Evolutionary conservation across 257 asterid genomes (phyloP).

Genomic region (Fraxinus anomala): DNA sequence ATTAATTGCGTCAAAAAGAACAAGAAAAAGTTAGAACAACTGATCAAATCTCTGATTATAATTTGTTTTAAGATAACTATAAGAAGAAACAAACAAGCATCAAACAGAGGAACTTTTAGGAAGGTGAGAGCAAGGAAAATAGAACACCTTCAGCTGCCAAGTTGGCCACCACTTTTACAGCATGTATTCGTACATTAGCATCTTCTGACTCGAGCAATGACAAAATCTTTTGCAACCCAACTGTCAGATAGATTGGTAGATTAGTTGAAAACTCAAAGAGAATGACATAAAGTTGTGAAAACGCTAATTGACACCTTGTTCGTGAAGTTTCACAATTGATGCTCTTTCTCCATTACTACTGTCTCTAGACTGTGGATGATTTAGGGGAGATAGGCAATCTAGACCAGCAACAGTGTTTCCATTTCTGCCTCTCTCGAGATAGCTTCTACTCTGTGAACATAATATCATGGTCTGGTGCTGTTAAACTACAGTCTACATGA

Average conservation of each 20-base stretch:
- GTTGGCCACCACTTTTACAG: conserved; percentile 98
- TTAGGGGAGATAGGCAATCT: conserved; percentile 61
- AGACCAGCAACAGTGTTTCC: conserved; percentile 58
- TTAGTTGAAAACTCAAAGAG: conserved; percentile 27
- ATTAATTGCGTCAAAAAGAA: conserved; percentile 7
- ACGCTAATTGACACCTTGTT: conserved; percentile 70
- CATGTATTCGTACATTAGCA: conserved; percentile 89
- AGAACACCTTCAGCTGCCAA: conserved; percentile 96
- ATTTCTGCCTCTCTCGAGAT: conserved; percentile 58
- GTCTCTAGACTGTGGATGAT: conserved; percentile 62
- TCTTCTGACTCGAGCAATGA: conserved; percentile 94
- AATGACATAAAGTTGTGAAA: conserved; percentile 14
- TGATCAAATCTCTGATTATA: conserved; percentile 7
- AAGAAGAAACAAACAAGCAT: conserved; percentile 7
- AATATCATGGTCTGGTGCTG: conserved; percentile 17
- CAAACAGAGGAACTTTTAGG: conserved; percentile 13
- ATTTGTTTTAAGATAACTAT: not conserved
- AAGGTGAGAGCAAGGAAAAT: conserved; percentile 26
- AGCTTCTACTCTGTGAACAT: conserved; percentile 56
- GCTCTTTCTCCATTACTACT: conserved; percentile 71
- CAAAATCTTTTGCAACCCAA: conserved; percentile 93
- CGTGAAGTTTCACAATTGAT: conserved; percentile 87
- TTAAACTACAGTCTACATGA: conserved; percentile 15
- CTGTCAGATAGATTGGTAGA: conserved; percentile 43
- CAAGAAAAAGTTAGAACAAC: conserved; percentile 2